Evolutionary conservation across 1,284 basidiomycete species (phyloP), one percentile per base, ranked within the genome.

Genomic region (Cerrena zonata): DNA sequence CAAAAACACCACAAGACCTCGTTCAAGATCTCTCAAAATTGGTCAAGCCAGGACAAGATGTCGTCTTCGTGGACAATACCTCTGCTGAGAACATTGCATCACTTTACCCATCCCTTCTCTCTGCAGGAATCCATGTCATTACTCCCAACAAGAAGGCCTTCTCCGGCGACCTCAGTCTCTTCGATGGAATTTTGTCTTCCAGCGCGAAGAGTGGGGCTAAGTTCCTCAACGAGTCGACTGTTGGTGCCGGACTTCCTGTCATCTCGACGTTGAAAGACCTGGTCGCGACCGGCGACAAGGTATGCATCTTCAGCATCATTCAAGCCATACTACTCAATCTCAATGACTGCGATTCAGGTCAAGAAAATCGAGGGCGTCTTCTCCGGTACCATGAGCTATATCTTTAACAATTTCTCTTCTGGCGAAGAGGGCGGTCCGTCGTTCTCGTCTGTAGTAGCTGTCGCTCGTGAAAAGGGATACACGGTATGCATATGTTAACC

Each of bases 81-180:
- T 91, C 93, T 1, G 87, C 89, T 37, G 88, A 94, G 47, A 75
- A 74, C 15, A 81, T 99, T 34, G 95, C 95, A 2, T 73, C 75
- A 23, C 69, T 89, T 53, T 99, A 99, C 68, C 92, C 96, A 0
- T 70, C 74, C 24, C 88, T 95, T 71, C 73, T 99, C 51, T 72
- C 75, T 48, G 79, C 79, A 5, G 94, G 93, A 5, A 79, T 98
- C 49, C 82, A 87, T 65, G 82, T 99, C 56, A 86, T 96, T 41
- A 99, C 95, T 0, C 95, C 96, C 13, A 99, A 98, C 78, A 99
- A 99, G 71, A 98, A 98, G 72, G 95, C 89, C 0, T 92, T 89
- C 65, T 95, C 92, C 3, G 85, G 88, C 0, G 75, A 80, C n/a
- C 71, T 86, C 27, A 63, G 64, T 15, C 72, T 97, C 37, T 97